These are phyloP conservation scores for Leccinum aurantiacum DNA, from an alignment of 768 basidiomycete species.

Conservation along the genomic window DNA sequence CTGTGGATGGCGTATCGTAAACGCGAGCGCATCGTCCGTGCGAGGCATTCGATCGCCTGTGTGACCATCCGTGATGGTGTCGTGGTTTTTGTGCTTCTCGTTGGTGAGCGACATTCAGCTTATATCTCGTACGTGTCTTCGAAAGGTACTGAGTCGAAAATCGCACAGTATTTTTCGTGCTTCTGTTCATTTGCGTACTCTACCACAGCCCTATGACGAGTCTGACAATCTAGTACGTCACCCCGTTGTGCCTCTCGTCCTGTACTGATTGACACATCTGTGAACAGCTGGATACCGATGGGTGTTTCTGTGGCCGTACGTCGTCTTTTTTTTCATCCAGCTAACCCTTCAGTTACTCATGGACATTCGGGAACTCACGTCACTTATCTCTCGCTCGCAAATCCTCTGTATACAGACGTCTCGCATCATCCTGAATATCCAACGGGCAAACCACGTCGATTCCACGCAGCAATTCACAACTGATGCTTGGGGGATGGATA, in stretches of 20 bases:
- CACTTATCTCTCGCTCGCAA: not conserved
- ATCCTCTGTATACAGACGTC: not conserved
- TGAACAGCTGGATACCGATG: conserved; percentile 24
- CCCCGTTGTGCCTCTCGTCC: not conserved
- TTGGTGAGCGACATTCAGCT: conserved; percentile 12
- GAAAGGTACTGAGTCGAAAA: not conserved
- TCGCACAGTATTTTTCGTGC: conserved; percentile 5
- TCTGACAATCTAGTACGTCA: conserved; percentile 18
- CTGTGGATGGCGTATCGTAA: conserved; percentile 22
- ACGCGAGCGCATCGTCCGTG: conserved; percentile 1
- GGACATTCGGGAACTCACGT: not conserved
- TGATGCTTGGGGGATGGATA: conserved; percentile 6
- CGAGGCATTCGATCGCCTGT: conserved; percentile 8
- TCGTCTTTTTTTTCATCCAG: not conserved
- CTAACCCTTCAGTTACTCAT: not conserved
- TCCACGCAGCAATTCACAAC: not conserved
- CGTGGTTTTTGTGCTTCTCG: conserved; percentile 12
- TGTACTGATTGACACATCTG: not conserved
- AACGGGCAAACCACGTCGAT: not conserved
- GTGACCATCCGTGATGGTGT: conserved; percentile 28
- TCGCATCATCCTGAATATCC: not conserved
- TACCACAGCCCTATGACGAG: conserved; percentile 1
- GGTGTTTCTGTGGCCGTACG: conserved; percentile 19
- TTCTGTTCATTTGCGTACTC: conserved; percentile 6
- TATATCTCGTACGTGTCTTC: not conserved